Evolutionary conservation across 257 asterid genomes (phyloP), one percentile per base, ranked within the genome.

Genomic region (Penstemon davidsonii): DNA sequence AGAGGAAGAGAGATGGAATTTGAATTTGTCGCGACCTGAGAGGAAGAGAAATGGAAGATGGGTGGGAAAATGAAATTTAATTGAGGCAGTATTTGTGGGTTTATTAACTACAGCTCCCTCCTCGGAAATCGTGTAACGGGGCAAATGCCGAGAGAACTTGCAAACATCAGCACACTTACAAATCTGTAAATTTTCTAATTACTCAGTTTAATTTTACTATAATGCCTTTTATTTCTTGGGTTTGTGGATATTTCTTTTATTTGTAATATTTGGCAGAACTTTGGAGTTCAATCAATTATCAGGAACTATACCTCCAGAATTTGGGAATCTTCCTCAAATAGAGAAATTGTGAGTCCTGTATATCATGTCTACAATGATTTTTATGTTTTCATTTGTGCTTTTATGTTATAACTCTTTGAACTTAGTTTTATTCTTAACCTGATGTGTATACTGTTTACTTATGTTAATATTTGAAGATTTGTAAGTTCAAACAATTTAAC

Each of bases 261-360:
- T 55, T 51, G 1, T 0, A 66, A 68, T 7, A 60, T 50, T 11
- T 66, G 65, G 69, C 56, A 76, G 82, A 81, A 85, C 79, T 5
- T 40, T 89, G 55, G 96, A 89, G 70, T 66, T 4, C 82, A 89
- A 89, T 85, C 92, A 80, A 71, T 68, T 89, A 69, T 68, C 86
- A 52, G 96, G 92, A 56, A 4, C 78, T 68, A 83, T 89, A 66
- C 96, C 96, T 83, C 90, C 86, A 4, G 86, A 85, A 76, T 45
- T 87, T 33, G 96, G 95, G 41, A 67, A 82, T 63, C 81, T 85
- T 71, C 67, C 88, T 55, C 68, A 44, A 59, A 54, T 85, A 25
- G 69, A 64, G 55, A 85, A 68, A 80, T 3, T 89, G 96, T 89
- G 68, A 77, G 91, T 9, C 61, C 52, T 58, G 69, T 67, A 5